A percentile compares a stretch with the other conserved stretches of the same genome.
Evolutionary conservation across 2,329 filamentous ascomycete species (phyloP).

Genomic region (Aspergillus sojae): DNA sequence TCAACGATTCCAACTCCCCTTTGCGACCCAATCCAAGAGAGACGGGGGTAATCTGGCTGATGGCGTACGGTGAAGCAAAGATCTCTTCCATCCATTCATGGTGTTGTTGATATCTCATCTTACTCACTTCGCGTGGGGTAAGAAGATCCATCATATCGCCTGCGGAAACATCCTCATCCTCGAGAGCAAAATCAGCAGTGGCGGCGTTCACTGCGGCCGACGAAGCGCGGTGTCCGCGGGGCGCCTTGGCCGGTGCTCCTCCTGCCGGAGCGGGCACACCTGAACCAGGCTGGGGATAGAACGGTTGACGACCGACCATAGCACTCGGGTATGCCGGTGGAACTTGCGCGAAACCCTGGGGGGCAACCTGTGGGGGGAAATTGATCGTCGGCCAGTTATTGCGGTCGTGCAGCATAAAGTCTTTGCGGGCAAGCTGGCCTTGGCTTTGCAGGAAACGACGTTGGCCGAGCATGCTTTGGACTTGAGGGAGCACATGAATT

Average conservation of each 20-base stretch:
- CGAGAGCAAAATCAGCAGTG: constrained; percentile 57
- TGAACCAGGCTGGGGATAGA: constrained; percentile 35
- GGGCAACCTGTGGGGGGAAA: constrained; percentile 59
- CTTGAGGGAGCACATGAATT: constrained; percentile 51
- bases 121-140: constrained; percentile 85
- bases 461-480: constrained; percentile 46
- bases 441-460: constrained; percentile 67
- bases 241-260: constrained; percentile 34
- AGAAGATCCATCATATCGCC: constrained; percentile 90
- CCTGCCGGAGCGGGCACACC: constrained; percentile 29
- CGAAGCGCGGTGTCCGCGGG: constrained; percentile 49
- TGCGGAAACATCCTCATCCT: constrained; percentile 85
- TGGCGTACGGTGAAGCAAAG: constrained; percentile 83
- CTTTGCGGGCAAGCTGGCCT: constrained; percentile 82
- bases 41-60: constrained; percentile 80
- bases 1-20: constrained; percentile 79
- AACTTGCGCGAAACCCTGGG: constrained; percentile 55
- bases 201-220: constrained; percentile 38
- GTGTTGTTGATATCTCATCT: constrained; percentile 86
- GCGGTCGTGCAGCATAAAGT: constrained; percentile 91
- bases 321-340: constrained; percentile 46
- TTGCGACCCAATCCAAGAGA: constrained; percentile 84
- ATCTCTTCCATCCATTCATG: constrained; percentile 99
- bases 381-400: constrained; percentile 86
- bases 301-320: constrained; percentile 40